These are phyloP conservation scores for Capsella rubella DNA, from an alignment of 441 rosid species.

Conservation along the genomic window DNA sequence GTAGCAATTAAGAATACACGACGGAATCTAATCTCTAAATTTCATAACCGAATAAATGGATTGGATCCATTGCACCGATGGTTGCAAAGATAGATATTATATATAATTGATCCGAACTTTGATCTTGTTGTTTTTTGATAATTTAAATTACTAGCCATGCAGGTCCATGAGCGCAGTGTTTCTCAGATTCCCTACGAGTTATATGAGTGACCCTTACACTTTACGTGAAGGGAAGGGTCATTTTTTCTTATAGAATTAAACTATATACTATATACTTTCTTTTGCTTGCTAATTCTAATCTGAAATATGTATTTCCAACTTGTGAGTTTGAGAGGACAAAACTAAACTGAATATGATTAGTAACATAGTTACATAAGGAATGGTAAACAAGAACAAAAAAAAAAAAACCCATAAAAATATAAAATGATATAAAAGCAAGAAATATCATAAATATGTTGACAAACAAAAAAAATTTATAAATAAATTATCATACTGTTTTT, in stretches of 20 bases:
- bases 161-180: conserved; percentile 34
- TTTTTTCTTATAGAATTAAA: not conserved
- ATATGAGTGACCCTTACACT: conserved; percentile 35
- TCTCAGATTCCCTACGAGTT: conserved; percentile 30
- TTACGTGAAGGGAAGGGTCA: conserved; percentile 20
- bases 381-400: too few species aligned
- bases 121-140: conserved; percentile 22
- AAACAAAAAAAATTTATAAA: too few species aligned
- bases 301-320: not conserved
- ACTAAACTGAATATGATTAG: too few species aligned
- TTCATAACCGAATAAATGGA: conserved; percentile 30
- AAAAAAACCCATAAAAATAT: too few species aligned
- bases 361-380: too few species aligned
- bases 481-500: too few species aligned
- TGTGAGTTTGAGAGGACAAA: not conserved
- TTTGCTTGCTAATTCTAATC: not conserved
- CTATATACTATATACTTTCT: too few species aligned
- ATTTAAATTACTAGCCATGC: not conserved
- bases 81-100: conserved; percentile 39
- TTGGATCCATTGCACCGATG: conserved; percentile 35
- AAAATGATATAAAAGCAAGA: too few species aligned
- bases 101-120: conserved; percentile 36
- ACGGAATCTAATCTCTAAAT: conserved; percentile 35
- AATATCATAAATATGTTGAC: too few species aligned
- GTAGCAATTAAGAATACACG: conserved; percentile 17